A percentile compares a stretch with the other conserved stretches of the same genome.
phyloP scores from a whole-genome alignment of 176 grass and related monocot genomes.

The Stipa capillata region DNA sequence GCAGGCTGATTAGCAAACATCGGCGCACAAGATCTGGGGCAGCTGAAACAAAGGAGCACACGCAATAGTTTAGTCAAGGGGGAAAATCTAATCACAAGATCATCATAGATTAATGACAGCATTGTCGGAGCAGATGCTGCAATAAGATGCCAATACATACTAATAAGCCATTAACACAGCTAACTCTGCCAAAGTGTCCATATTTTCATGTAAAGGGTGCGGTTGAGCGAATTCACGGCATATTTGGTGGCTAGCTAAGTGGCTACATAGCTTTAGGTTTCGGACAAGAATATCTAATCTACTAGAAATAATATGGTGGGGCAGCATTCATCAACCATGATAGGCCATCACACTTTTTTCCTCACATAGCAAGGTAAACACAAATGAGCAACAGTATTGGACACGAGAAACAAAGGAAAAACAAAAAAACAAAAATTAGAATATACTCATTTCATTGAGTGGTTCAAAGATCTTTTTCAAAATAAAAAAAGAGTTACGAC shows the following conservation, averaged over 20 bases:
- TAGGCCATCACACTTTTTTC: background rate
- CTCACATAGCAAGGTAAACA: background rate
- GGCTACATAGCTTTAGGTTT: background rate
- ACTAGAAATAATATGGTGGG: background rate
- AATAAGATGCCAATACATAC: background rate
- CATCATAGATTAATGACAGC: background rate
- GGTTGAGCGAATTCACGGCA: background rate
- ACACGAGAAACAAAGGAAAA: background rate
- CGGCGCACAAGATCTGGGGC: slow-evolving; percentile 10
- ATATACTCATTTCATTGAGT: background rate
- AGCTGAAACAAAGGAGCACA: slow-evolving; percentile 13
- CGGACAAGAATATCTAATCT: background rate
- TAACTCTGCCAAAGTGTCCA: background rate
- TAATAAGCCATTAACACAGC: background rate
- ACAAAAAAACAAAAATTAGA: background rate
- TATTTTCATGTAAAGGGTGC: background rate
- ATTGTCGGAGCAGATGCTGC: background rate
- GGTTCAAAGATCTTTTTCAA: background rate
- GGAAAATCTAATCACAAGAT: background rate
- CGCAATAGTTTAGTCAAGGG: background rate
- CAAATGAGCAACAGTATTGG: background rate
- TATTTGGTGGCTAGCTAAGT: background rate
- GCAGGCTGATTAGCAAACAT: slow-evolving; percentile 17
- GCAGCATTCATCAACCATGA: background rate
- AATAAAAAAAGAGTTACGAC: background rate